phyloP scores from a whole-genome alignment of 2,329 filamentous ascomycete species.

The Cytospora leucostoma region DNA sequence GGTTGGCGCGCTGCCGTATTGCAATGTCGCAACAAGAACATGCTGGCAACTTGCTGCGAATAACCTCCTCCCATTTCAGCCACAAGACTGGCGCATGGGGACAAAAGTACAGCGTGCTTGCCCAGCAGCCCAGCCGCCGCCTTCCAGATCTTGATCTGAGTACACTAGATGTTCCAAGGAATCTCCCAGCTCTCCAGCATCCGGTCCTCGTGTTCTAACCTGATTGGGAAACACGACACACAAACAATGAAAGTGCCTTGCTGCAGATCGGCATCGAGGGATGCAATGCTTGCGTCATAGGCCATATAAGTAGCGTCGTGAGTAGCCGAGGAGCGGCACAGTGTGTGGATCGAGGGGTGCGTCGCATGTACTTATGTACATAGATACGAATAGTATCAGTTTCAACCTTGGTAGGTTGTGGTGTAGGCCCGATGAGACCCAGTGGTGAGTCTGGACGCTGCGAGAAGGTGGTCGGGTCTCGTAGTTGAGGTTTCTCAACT shows the following conservation, averaged over 20 bases:
- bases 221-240: constrained; percentile 10
- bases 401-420: background rate
- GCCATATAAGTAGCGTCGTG: constrained; percentile 10
- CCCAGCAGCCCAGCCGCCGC: background rate
- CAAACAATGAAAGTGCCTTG: background rate
- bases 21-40: background rate
- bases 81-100: background rate
- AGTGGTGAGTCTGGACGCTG: background rate
- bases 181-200: constrained; percentile 6
- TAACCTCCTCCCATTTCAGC: background rate
- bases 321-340: background rate
- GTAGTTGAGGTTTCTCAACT: background rate
- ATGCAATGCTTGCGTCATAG: constrained; percentile 27
- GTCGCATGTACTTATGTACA: background rate
- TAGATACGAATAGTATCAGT: background rate
- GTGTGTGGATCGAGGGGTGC: background rate
- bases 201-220: constrained; percentile 8
- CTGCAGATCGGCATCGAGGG: constrained; percentile 1
- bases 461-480: background rate
- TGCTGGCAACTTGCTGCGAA: background rate
- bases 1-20: background rate
- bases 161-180: background rate
- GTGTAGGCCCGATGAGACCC: background rate
- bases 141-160: background rate
- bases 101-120: background rate